Percentiles rank a stretch among this genome's conserved stretches.
These are phyloP conservation scores for Triticum turgidum DNA, from an alignment of 176 grass and related monocot genomes.

Conservation along the genomic window DNA sequence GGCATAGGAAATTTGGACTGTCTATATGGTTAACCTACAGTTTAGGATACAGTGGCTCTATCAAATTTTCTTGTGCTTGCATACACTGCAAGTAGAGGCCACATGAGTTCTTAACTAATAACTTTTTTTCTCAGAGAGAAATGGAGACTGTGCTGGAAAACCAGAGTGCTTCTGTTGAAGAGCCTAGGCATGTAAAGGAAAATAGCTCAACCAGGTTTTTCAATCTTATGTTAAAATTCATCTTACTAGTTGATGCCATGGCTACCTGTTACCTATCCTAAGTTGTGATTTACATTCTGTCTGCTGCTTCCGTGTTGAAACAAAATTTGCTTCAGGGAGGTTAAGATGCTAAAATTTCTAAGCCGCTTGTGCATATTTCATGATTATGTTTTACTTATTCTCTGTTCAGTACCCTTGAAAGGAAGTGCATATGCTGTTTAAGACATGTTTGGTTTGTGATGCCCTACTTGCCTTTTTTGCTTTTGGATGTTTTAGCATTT, in stretches of 20 bases:
- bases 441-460: neutral
- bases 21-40: neutral
- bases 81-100: neutral
- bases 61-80: neutral
- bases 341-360: neutral
- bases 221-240: neutral
- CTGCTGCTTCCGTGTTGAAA: neutral
- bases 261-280: neutral
- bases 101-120: constrained; percentile 8
- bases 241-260: neutral
- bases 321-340: neutral
- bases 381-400: neutral
- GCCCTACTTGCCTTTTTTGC: neutral
- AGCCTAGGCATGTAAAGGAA: constrained; percentile 41
- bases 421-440: neutral
- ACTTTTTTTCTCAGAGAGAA: constrained; percentile 61
- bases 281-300: neutral
- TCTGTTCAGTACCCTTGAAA: neutral
- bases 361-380: neutral
- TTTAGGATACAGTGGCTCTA: neutral
- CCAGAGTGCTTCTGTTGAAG: constrained; percentile 38
- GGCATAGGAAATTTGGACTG: neutral
- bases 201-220: constrained; percentile 55
- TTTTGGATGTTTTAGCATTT: constrained; percentile 13
- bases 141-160: constrained; percentile 73